Evolutionary conservation across 108 stramenopile species (phyloP).

Genomic region (Nannochloropsis gaditana): DNA sequence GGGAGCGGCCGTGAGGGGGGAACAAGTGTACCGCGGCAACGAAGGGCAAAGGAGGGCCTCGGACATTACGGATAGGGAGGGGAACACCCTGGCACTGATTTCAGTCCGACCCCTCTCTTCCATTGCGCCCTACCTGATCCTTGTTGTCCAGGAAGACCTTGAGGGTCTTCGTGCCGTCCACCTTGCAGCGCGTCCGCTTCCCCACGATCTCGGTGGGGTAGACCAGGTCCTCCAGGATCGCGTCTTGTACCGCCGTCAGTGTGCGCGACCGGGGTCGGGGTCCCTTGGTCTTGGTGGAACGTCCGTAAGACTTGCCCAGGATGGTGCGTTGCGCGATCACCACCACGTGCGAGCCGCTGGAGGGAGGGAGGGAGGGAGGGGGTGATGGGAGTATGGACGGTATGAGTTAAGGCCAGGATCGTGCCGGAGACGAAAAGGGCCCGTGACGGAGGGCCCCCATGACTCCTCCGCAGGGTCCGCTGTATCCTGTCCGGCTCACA

Average conservation of each 20-base stretch:
- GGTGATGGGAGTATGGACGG: neutral
- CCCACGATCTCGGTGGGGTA: constrained; percentile 99
- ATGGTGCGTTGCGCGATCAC: constrained; percentile 96
- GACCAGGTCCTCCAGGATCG: constrained; percentile 96
- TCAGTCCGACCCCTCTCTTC: neutral
- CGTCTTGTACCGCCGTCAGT: constrained; percentile 93
- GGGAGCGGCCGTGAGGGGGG: neutral
- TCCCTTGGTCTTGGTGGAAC: constrained; percentile 80
- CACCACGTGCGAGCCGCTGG: constrained; percentile 82
- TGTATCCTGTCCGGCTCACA: neutral
- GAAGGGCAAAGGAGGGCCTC: neutral
- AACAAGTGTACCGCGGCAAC: neutral
- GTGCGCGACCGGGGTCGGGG: constrained; percentile 93
- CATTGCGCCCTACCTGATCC: constrained; percentile 58
- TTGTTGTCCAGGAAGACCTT: constrained; percentile 93
- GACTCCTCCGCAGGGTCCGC: too few relatives aligned
- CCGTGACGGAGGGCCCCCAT: neutral
- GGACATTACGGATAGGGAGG: neutral
- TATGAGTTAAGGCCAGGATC: neutral
- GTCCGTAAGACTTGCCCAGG: constrained; percentile 82
- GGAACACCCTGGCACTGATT: neutral
- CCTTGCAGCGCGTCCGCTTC: constrained; percentile 95
- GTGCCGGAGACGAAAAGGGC: neutral
- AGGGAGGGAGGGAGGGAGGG: neutral
- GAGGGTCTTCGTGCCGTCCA: constrained; percentile 88